These are phyloP conservation scores for Ophiocordyceps robertsii DNA, from an alignment of 2,329 filamentous ascomycete genomes.

Conservation along the genomic window DNA sequence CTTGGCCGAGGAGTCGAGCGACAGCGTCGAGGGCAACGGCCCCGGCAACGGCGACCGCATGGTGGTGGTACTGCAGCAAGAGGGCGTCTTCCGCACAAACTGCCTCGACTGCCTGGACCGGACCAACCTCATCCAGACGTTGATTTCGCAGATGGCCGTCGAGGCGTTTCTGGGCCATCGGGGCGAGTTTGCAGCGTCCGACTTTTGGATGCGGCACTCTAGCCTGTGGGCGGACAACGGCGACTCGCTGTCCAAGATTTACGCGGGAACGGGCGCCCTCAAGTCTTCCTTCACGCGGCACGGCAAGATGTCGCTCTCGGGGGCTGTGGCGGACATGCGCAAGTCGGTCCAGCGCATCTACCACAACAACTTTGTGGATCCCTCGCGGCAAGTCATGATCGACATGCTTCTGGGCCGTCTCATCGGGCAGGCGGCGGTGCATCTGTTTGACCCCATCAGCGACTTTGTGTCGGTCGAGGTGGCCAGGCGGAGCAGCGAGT, in stretches of 20 bases:
- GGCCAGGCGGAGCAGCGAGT: constrained; percentile 53
- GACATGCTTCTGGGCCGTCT: constrained; percentile 81
- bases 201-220: constrained; percentile 88
- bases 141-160: constrained; percentile 86
- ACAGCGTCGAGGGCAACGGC: constrained; percentile 28
- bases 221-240: constrained; percentile 96
- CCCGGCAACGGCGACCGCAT: constrained; percentile 24
- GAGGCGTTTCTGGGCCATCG: constrained; percentile 71
- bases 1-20: constrained; percentile 58
- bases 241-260: constrained; percentile 85
- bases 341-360: constrained; percentile 92
- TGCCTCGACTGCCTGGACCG: constrained; percentile 92
- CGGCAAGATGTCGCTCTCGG: constrained; percentile 91
- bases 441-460: constrained; percentile 87
- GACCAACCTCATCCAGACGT: constrained; percentile 90
- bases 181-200: constrained; percentile 52
- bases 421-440: constrained; percentile 70
- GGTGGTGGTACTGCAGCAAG: constrained; percentile 73
- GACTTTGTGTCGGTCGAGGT: constrained; percentile 77
- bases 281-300: constrained; percentile 91
- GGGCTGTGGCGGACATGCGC: constrained; percentile 84
- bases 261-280: constrained; percentile 87
- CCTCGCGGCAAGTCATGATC: constrained; percentile 84
- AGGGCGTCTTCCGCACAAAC: constrained; percentile 92
- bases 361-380: constrained; percentile 96